Evolutionary conservation across 2,329 filamentous ascomycete genomes (phyloP).

Genomic region (Nectriaceae sp.): DNA sequence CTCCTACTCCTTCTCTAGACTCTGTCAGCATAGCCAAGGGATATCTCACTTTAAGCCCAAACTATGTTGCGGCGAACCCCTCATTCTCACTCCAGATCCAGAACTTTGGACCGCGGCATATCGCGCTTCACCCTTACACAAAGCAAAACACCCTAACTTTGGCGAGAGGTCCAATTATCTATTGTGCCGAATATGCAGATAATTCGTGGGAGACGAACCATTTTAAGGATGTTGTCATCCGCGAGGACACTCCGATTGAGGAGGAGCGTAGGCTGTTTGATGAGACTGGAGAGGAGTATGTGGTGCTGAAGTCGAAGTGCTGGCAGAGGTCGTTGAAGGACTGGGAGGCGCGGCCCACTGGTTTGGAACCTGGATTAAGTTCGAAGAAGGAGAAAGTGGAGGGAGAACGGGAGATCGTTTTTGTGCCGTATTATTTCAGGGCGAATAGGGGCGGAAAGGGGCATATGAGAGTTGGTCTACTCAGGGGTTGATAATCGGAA

Average conservation of each 20-base stretch:
- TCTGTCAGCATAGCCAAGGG: conserved; percentile 40
- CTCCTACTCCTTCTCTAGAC: conserved; percentile 29
- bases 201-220: conserved; percentile 58
- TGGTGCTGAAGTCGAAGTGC: conserved; percentile 11
- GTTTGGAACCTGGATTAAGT: neutral
- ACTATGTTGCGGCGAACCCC: conserved; percentile 41
- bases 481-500: conserved; percentile 3
- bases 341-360: neutral
- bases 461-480: conserved; percentile 20
- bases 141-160: conserved; percentile 56
- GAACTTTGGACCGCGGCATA: conserved; percentile 48
- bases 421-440: conserved; percentile 17
- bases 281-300: conserved; percentile 12
- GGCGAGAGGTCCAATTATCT: conserved; percentile 59
- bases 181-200: conserved; percentile 62
- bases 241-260: neutral
- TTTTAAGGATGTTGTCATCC: conserved; percentile 45
- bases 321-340: conserved; percentile 1
- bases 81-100: conserved; percentile 39
- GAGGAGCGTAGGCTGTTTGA: conserved; percentile 2
- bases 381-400: neutral
- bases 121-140: conserved; percentile 57
- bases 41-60: conserved; percentile 48
- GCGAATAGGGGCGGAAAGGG: conserved; percentile 13
- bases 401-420: neutral